Conservation (phyloP, 2,329 filamentous ascomycete genomes). For the Fusarium guadeloupense region DNA sequence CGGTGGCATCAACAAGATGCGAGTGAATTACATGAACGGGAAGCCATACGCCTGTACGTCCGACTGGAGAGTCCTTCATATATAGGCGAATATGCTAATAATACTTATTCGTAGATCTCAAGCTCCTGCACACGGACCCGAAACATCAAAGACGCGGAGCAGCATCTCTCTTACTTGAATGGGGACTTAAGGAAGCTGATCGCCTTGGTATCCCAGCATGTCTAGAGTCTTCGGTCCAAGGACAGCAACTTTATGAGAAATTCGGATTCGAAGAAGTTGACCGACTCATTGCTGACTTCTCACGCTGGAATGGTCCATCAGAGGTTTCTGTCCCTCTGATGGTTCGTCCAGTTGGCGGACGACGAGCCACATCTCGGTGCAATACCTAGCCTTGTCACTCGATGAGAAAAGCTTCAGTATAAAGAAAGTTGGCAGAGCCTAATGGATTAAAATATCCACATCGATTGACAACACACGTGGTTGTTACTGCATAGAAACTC, state of each 20-base stretch:
- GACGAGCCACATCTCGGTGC: background rate
- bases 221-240: constrained; percentile 49
- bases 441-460: too few relatives aligned
- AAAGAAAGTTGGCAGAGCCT: too few relatives aligned
- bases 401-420: too few relatives aligned
- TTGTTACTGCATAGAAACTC: too few relatives aligned
- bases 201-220: constrained; percentile 48
- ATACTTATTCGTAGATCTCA: constrained; percentile 44
- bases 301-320: constrained; percentile 43
- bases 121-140: constrained; percentile 51
- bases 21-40: constrained; percentile 44
- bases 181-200: constrained; percentile 50
- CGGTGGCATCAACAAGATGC: constrained; percentile 44
- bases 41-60: constrained; percentile 51
- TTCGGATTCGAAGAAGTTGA: constrained; percentile 49
- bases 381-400: too few relatives aligned
- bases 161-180: constrained; percentile 47
- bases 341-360: constrained; percentile 32
- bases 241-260: constrained; percentile 48
- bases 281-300: constrained; percentile 40
- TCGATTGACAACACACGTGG: too few relatives aligned
- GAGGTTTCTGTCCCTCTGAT: constrained; percentile 36
- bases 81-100: background rate
- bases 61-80: background rate
- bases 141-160: constrained; percentile 50